A percentile compares a stretch with the other conserved stretches of the same genome.
Conservation (phyloP, 805 yeast genomes). For the Pichia californica region DNA sequence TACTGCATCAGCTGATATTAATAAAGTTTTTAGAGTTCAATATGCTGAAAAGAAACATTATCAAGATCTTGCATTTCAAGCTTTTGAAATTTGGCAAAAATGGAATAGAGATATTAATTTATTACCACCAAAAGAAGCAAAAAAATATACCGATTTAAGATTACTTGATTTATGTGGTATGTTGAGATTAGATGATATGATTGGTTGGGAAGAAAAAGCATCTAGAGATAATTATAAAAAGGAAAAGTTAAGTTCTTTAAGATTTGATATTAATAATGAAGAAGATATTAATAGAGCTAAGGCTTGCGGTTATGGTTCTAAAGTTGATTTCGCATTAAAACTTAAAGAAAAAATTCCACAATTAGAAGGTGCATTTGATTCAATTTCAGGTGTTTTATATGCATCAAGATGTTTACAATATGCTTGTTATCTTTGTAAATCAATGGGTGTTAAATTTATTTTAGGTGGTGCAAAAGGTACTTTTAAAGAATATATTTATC, state of each 20-base stretch:
- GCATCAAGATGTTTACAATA: constrained; percentile 31
- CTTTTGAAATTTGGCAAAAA: constrained; percentile 14
- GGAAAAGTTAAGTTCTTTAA: constrained; percentile 25
- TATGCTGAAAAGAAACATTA: constrained; percentile 17
- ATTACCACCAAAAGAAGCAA: constrained; percentile 22
- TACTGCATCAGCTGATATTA: constrained; percentile 20
- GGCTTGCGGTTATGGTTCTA: constrained; percentile 11
- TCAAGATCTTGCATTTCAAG: constrained; percentile 15
- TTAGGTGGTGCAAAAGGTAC: constrained; percentile 21
- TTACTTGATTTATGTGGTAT: constrained; percentile 26
- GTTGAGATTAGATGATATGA: constrained; percentile 23
- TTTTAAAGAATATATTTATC: constrained; percentile 10
- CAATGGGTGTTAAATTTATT: constrained; percentile 27
- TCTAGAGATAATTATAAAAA: constrained; percentile 20
- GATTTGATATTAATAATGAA: constrained; percentile 26
- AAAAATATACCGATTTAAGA: constrained; percentile 19
- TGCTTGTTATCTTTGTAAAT: constrained; percentile 23
- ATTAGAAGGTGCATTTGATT: constrained; percentile 21
- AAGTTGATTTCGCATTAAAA: constrained; percentile 15
- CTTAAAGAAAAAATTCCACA: constrained; percentile 8
- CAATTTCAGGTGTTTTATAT: constrained; percentile 30
- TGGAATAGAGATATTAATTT: constrained; percentile 16
- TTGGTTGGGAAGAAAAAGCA: constrained; percentile 23
- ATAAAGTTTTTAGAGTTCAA: constrained; percentile 17
- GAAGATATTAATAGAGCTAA: constrained; percentile 29